Base-by-base conservation (phyloP, 2,329 filamentous ascomycete genomes). In the Mollisia scopiformis region DNA sequence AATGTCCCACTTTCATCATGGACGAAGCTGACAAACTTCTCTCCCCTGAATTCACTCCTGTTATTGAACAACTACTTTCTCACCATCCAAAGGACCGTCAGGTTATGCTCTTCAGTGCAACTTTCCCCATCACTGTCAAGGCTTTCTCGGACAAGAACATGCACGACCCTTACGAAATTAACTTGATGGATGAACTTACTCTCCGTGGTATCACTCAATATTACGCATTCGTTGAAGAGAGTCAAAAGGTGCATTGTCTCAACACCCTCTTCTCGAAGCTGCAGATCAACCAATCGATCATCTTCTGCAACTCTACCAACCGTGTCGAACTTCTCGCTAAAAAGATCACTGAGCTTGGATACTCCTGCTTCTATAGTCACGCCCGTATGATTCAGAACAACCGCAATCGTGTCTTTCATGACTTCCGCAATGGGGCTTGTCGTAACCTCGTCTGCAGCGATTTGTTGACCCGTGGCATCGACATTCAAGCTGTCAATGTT, bases 211-310 rank as follows among this genome's bases (percentile, higher is more conserved):
- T 99, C 73, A 99, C 95, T 0, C 95, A 99, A 75, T 99, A 98
- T 80, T 99, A 99, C 74, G 95, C 95, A 43, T 99, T 98, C 69
- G 96, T 99, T 55, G 95, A 99, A 78, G 95, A 99, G 80, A 97
- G 97, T 80, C 92, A 97, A 75, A 99, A 99, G 80, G 95, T 99
- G 21, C 96, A 99, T 80, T 99, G 95, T 76, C 81, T 99, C 67
- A 99, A 99, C 81, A 99, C 95, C 0, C 88, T 99, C 66, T 99
- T 99, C 82, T 97, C 93, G 70, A 97, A 97, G 79, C 87, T 99
- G 16, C 94, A 99, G 78, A 99, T 99, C 80, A 99, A 99, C 80
- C 95, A 99, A 81, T 99, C 96, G 65, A 99, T 99, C 80, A 99
- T 99, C 75, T 99, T 99, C 82, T 99, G 95, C 81, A 99, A 99